Percentiles rank a stretch among this genome's conserved stretches.
Evolutionary conservation across 192 early-diverging fungal genomes (phyloP).

Genomic region (Coemansia reversa): DNA sequence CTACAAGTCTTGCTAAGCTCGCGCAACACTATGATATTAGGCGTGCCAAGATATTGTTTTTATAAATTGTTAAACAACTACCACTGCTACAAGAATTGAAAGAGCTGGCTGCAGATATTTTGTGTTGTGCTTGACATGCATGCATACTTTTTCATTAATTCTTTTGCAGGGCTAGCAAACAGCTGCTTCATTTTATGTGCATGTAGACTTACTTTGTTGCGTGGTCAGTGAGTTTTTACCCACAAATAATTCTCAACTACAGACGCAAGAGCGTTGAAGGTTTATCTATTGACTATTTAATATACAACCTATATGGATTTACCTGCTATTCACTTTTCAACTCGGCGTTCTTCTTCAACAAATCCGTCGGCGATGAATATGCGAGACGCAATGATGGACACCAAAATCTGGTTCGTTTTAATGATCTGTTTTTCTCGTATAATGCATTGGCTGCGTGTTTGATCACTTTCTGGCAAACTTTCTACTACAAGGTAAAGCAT

Average conservation of each 20-base stretch:
- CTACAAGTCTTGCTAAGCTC: no score
- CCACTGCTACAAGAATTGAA: no score
- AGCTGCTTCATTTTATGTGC: background rate
- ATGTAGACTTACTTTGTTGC: slow-evolving; percentile 74
- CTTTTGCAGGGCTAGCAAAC: background rate
- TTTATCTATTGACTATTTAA: slow-evolving; percentile 86
- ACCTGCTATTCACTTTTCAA: slow-evolving; percentile 82
- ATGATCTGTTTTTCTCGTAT: slow-evolving; percentile 86
- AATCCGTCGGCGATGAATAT: slow-evolving; percentile 69
- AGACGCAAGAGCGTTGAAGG: slow-evolving; percentile 77
- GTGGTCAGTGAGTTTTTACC: slow-evolving; percentile 90
- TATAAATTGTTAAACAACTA: no score
- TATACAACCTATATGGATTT: slow-evolving; percentile 86
- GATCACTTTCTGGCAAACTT: slow-evolving; percentile 63
- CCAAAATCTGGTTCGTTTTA: slow-evolving; percentile 68
- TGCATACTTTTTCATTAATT: background rate
- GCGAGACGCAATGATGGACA: slow-evolving; percentile 64
- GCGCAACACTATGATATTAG: no score
- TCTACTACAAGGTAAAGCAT: slow-evolving; percentile 63
- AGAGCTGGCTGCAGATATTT: no score
- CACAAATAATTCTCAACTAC: slow-evolving; percentile 79
- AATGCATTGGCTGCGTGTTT: slow-evolving; percentile 73
- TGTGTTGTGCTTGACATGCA: slow-evolving; percentile 1
- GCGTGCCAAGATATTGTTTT: no score
- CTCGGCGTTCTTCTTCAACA: slow-evolving; percentile 68